A percentile compares a stretch with the other conserved stretches of the same genome.
Evolutionary conservation across 345 rosid genomes (phyloP).

Genomic region (Carallia pectinifolia): DNA sequence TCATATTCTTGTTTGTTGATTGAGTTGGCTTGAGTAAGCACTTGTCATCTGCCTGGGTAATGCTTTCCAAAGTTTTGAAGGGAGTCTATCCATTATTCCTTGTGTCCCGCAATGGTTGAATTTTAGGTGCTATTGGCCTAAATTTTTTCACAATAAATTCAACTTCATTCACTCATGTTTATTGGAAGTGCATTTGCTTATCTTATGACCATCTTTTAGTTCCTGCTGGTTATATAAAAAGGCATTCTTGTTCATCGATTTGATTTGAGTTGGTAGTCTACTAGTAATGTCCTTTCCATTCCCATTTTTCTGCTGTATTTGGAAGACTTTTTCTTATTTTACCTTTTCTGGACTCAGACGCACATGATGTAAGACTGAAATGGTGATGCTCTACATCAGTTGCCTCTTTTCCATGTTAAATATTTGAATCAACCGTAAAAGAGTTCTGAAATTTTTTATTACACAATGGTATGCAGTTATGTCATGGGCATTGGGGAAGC

Average conservation of each 20-base stretch:
- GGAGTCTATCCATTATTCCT: no score
- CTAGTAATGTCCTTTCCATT: not conserved
- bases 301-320: not conserved
- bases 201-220: not conserved
- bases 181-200: no score
- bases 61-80: no score
- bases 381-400: not conserved
- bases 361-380: constrained; percentile 1
- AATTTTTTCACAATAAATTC: no score
- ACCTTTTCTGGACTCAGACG: not conserved
- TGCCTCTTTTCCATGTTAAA: not conserved
- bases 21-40: no score
- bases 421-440: not conserved
- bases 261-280: not conserved
- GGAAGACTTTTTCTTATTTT: not conserved
- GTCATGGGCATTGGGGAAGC: constrained; percentile 99
- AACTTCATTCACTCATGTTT: no score
- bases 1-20: not conserved
- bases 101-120: no score
- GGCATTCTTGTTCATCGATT: not conserved
- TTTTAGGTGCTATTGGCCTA: no score
- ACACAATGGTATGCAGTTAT: constrained; percentile 52
- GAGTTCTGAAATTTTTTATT: constrained; percentile 8
- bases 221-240: not conserved
- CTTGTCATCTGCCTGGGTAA: no score